phyloP scores from a whole-genome alignment of 495 filamentous ascomycete species.

The Penicillium simplicissimum region DNA sequence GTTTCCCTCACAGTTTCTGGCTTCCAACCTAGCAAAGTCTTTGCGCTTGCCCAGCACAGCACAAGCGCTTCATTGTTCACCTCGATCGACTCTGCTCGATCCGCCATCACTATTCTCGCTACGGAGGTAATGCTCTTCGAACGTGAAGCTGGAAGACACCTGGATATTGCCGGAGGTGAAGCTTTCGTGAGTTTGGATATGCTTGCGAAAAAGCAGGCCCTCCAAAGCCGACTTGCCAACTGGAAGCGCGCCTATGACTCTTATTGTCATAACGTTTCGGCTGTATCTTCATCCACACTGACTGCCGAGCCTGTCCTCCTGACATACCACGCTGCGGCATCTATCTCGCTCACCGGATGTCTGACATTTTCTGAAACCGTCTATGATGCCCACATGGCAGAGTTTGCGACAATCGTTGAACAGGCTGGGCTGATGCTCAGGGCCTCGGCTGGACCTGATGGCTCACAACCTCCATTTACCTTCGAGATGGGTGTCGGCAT shows the following conservation, averaged over 20 bases:
- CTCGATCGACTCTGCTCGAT: constrained; percentile 36
- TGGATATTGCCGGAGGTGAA: not conserved
- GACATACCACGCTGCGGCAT: constrained; percentile 15
- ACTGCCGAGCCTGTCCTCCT: constrained; percentile 16
- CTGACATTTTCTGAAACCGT: constrained; percentile 17
- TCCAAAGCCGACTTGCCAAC: constrained; percentile 12
- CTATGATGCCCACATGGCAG: constrained; percentile 26
- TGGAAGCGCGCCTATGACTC: constrained; percentile 12
- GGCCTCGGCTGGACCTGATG: constrained; percentile 18
- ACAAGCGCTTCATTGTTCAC: constrained; percentile 10
- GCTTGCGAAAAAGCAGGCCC: constrained; percentile 5
- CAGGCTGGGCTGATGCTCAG: constrained; percentile 24
- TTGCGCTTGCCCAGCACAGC: not conserved
- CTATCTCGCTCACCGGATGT: constrained; percentile 14
- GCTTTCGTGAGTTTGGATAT: constrained; percentile 11
- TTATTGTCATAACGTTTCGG: not conserved
- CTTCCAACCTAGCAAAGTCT: constrained; percentile 18
- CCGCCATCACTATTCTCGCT: constrained; percentile 30
- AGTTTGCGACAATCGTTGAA: constrained; percentile 37
- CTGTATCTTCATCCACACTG: not conserved
- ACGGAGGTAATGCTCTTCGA: constrained; percentile 25
- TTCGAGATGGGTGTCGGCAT: constrained; percentile 39
- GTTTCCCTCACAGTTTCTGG: constrained; percentile 26
- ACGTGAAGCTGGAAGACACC: constrained; percentile 11
- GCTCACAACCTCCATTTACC: constrained; percentile 36